These are phyloP conservation scores for Chlorella ohadii DNA, from an alignment of 139 green algal species.

Conservation along the genomic window DNA sequence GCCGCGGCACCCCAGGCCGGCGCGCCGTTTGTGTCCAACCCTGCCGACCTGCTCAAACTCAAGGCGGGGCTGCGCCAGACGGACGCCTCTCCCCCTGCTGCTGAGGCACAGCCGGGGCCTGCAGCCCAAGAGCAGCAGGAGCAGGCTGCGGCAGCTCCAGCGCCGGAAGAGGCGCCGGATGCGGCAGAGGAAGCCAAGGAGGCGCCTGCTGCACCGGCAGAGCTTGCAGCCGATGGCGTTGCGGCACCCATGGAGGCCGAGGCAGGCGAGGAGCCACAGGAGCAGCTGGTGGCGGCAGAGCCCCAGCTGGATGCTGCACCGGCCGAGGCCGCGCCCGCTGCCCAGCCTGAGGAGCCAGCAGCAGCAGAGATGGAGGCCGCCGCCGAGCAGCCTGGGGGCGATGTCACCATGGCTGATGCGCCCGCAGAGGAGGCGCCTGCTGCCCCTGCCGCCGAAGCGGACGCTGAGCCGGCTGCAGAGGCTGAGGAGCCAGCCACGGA, in stretches of 20 bases:
- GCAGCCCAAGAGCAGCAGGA: background rate
- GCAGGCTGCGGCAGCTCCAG: background rate
- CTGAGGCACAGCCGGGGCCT: background rate
- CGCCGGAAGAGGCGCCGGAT: background rate
- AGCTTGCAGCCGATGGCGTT: background rate
- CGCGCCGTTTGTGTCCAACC: conserved; percentile 32
- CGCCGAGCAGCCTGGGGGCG: background rate
- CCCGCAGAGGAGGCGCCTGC: background rate
- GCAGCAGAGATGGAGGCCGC: background rate
- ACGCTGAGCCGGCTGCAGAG: background rate
- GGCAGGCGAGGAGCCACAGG: background rate
- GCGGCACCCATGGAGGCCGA: background rate
- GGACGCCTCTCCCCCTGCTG: background rate
- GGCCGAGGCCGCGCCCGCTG: background rate
- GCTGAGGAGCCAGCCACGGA: background rate
- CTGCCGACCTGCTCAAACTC: conserved; percentile 41
- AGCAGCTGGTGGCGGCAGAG: background rate
- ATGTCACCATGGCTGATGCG: background rate
- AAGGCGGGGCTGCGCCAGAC: conserved; percentile 33
- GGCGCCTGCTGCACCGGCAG: background rate
- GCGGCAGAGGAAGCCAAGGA: background rate
- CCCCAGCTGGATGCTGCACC: no score
- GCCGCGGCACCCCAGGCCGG: background rate
- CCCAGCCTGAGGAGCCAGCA: background rate
- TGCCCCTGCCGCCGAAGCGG: background rate